Evolutionary conservation across 2,329 filamentous ascomycete species (phyloP).

Genomic region (Aspergillus sp.): DNA sequence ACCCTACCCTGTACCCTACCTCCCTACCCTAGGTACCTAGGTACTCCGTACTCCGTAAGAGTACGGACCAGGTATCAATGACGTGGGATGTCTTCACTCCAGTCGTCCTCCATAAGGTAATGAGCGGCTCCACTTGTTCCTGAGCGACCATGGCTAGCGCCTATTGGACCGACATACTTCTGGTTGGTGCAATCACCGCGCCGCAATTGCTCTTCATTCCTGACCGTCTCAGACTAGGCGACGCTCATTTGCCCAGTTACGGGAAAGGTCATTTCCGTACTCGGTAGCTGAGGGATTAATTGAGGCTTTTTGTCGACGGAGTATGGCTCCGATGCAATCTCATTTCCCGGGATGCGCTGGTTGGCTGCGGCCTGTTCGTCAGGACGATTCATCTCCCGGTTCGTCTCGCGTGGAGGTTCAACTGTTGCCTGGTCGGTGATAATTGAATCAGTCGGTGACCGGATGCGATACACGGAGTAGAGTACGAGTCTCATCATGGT

Average conservation of each 20-base stretch:
- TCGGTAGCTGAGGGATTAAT: not conserved
- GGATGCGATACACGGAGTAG: too few species aligned
- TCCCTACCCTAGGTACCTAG: not conserved
- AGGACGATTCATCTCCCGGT: too few species aligned
- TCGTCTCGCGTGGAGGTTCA: too few species aligned
- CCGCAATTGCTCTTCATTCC: not conserved
- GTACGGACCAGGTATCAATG: too few species aligned
- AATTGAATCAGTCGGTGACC: too few species aligned
- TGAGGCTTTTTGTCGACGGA: not conserved
- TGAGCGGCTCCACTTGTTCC: not conserved
- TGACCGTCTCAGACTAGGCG: too few species aligned
- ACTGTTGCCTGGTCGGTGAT: too few species aligned
- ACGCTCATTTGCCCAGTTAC: not conserved
- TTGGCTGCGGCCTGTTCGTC: not conserved
- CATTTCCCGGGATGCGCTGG: not conserved
- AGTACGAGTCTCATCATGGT: too few species aligned
- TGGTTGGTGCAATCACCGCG: not conserved
- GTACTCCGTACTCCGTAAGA: not conserved
- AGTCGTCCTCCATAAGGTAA: too few species aligned
- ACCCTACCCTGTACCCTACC: slow-evolving; percentile 4
- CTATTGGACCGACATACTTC: not conserved
- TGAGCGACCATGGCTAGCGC: too few species aligned
- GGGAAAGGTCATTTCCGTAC: not conserved
- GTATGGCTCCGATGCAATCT: not conserved
- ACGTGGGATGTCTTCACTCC: too few species aligned